These are phyloP conservation scores for Aureobasidium sp. DNA, from an alignment of 2,329 filamentous ascomycete genomes.

Conservation along the genomic window DNA sequence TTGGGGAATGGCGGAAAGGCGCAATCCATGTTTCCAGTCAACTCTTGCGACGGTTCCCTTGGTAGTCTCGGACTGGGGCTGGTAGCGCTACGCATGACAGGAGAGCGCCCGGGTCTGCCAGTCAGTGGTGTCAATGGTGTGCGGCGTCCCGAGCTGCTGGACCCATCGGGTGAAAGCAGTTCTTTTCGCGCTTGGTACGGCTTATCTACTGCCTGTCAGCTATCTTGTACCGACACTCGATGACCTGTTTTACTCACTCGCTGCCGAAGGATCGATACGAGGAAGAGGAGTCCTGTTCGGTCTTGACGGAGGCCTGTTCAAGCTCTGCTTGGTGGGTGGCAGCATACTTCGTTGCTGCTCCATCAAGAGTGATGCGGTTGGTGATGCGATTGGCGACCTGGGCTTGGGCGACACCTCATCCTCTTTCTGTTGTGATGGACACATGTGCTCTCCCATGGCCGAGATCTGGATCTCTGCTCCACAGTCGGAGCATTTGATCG, in stretches of 20 bases:
- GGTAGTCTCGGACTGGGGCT: conserved; percentile 25
- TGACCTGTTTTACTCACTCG: conserved; percentile 35
- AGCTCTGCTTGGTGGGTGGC: conserved; percentile 10
- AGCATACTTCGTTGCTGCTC: conserved; percentile 24
- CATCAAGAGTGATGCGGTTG: conserved; percentile 24
- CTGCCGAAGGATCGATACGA: conserved; percentile 42
- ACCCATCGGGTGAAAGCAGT: conserved; percentile 16
- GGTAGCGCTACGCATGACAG: conserved; percentile 19
- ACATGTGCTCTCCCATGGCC: conserved; percentile 76
- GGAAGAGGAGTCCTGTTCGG: conserved; percentile 36
- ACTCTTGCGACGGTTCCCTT: conserved; percentile 35
- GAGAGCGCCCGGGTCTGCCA: conserved; percentile 29
- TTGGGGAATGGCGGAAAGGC: conserved; percentile 47
- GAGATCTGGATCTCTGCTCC: conserved; percentile 71
- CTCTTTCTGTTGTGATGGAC: conserved; percentile 29
- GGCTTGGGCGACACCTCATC: not conserved
- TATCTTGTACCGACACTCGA: not conserved
- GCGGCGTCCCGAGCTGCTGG: conserved; percentile 42
- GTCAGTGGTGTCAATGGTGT: conserved; percentile 38
- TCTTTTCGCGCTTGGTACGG: conserved; percentile 2
- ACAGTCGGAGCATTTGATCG: conserved; percentile 82
- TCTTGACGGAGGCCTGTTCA: conserved; percentile 20
- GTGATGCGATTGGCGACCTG: not conserved
- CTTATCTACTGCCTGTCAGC: conserved; percentile 9
- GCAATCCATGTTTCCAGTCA: conserved; percentile 39